These are phyloP conservation scores for Myxozyma melibiosi DNA, from an alignment of 805 yeast genomes.

Conservation along the genomic window DNA sequence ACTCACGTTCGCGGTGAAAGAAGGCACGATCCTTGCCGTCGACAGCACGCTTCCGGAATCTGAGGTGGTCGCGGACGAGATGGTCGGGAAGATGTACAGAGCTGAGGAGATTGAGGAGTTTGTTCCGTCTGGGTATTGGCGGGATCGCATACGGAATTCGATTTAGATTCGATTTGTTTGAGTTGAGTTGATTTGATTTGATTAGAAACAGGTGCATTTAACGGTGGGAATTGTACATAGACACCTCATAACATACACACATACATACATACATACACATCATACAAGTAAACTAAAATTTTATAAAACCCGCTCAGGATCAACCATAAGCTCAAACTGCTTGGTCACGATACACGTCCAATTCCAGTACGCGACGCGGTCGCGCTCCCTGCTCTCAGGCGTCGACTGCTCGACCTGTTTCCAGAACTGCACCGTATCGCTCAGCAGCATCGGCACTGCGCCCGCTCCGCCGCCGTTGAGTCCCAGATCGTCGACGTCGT, in stretches of 20 bases:
- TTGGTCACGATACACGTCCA: slow-evolving; percentile 27
- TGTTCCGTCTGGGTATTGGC: neutral
- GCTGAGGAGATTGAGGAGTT: neutral
- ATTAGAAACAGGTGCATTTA: too few relatives aligned
- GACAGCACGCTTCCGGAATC: slow-evolving; percentile 1
- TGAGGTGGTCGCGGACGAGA: neutral
- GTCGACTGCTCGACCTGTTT: slow-evolving; percentile 12
- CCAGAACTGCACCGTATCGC: slow-evolving; percentile 2
- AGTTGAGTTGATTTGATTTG: too few relatives aligned
- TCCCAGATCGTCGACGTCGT: too few relatives aligned
- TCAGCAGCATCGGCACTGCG: neutral
- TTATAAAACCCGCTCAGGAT: neutral
- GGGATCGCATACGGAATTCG: neutral
- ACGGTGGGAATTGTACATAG: too few relatives aligned
- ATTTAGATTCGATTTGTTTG: neutral
- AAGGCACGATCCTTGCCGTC: slow-evolving; percentile 11
- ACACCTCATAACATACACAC: neutral
- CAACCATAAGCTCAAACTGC: slow-evolving; percentile 17
- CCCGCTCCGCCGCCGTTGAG: neutral
- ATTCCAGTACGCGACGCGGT: slow-evolving; percentile 22
- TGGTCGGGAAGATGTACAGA: slow-evolving; percentile 16
- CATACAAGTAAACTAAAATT: neutral
- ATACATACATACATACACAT: neutral
- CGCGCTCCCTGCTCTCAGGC: slow-evolving; percentile 4
- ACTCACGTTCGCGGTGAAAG: slow-evolving; percentile 12